Conservation (phyloP, 176 grass and related monocot genomes). For the Juncus inflexus region DNA sequence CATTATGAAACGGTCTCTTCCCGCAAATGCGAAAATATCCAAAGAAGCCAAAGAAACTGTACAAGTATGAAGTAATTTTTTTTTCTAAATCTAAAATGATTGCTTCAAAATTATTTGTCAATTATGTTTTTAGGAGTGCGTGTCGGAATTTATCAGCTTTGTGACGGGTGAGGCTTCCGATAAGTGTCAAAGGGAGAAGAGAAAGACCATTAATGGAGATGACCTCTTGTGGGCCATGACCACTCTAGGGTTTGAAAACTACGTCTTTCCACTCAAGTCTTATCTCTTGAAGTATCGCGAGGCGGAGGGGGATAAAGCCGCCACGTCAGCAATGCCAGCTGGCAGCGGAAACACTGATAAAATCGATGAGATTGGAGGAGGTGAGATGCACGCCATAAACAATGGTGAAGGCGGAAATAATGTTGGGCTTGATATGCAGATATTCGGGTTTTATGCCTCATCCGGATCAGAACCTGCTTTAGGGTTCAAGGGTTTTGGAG, state of each 20-base stretch:
- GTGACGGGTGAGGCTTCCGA: constrained; percentile 94
- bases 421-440: constrained; percentile 18
- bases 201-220: constrained; percentile 96
- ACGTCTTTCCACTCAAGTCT: constrained; percentile 57
- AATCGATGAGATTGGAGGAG: background rate
- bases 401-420: background rate
- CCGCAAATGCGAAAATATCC: constrained; percentile 85
- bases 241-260: constrained; percentile 77
- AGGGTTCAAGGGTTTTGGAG: background rate
- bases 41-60: constrained; percentile 91
- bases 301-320: constrained; percentile 70
- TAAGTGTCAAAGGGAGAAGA: constrained; percentile 97
- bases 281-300: constrained; percentile 77
- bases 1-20: constrained; percentile 89
- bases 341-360: constrained; percentile 10
- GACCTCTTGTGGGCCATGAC: constrained; percentile 95
- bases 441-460: constrained; percentile 20
- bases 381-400: background rate
- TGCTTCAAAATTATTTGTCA: background rate
- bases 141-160: constrained; percentile 96
- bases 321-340: constrained; percentile 17
- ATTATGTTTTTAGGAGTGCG: constrained; percentile 66
- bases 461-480: background rate
- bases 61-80: constrained; percentile 5
- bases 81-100: background rate